Percentiles rank a stretch among this genome's conserved stretches.
Evolutionary conservation across 2,329 filamentous ascomycete species (phyloP).

Genomic region (Neonectria neomacrospora): DNA sequence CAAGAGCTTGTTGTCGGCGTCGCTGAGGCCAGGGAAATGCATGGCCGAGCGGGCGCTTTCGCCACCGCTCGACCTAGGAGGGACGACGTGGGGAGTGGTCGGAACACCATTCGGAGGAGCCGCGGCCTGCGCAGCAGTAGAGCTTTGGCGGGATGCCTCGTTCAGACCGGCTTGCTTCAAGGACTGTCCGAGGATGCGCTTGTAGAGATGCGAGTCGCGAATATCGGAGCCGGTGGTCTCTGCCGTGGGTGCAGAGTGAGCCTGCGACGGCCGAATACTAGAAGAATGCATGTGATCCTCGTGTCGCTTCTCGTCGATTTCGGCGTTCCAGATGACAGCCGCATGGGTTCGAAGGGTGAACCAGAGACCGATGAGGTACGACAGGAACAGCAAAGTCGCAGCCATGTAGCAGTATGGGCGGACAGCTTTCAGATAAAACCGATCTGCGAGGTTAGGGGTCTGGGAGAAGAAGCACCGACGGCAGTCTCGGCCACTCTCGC

Average conservation of each 20-base stretch:
- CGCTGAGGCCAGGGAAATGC: slow-evolving; percentile 76
- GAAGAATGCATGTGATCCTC: slow-evolving; percentile 59
- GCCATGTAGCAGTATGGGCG: slow-evolving; percentile 93
- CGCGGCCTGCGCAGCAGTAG: slow-evolving; percentile 48
- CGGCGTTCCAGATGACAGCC: slow-evolving; percentile 94
- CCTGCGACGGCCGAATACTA: slow-evolving; percentile 50
- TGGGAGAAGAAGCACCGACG: slow-evolving; percentile 95
- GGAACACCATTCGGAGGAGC: slow-evolving; percentile 56
- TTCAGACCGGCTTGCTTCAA: slow-evolving; percentile 82
- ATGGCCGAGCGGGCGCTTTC: slow-evolving; percentile 56
- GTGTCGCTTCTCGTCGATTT: slow-evolving; percentile 79
- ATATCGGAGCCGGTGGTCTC: slow-evolving; percentile 73
- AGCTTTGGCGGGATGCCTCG: slow-evolving; percentile 57
- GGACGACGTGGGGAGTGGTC: slow-evolving; percentile 77
- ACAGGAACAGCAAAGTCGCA: slow-evolving; percentile 85
- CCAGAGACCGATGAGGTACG: slow-evolving; percentile 92
- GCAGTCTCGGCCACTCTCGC: slow-evolving; percentile 74
- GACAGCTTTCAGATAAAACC: slow-evolving; percentile 91
- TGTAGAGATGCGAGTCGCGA: slow-evolving; percentile 89
- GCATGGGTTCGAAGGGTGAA: slow-evolving; percentile 97
- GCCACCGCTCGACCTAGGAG: slow-evolving; percentile 69
- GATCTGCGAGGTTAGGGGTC: slow-evolving; percentile 81
- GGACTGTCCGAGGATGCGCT: slow-evolving; percentile 91
- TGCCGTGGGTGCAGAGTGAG: slow-evolving; percentile 47
- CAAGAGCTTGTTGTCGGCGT: slow-evolving; percentile 83